A percentile compares a stretch with the other conserved stretches of the same genome.
phyloP scores from a whole-genome alignment of 2,329 filamentous ascomycete species.

The Bipolaris gigantea region DNA sequence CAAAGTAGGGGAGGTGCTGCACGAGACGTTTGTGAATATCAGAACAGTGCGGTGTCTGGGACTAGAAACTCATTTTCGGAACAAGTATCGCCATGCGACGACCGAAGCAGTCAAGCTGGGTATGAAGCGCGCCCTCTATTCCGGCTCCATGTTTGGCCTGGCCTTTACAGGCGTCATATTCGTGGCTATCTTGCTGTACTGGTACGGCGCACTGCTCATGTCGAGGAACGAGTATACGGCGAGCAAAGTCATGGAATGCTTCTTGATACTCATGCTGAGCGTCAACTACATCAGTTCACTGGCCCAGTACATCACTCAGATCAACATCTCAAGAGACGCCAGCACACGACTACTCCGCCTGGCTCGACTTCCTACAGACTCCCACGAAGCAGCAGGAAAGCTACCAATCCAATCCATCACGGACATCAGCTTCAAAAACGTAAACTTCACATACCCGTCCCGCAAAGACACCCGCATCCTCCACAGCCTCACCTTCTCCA shows the following conservation, averaged over 20 bases:
- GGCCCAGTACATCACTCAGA: slow-evolving; percentile 76
- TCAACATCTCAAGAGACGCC: slow-evolving; percentile 72
- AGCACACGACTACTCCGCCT: slow-evolving; percentile 74
- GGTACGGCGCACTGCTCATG: slow-evolving; percentile 72
- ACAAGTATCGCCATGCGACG: slow-evolving; percentile 61
- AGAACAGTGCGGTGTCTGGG: slow-evolving; percentile 75
- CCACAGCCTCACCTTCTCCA: slow-evolving; percentile 64
- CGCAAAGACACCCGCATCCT: slow-evolving; percentile 60
- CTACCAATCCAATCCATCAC: slow-evolving; percentile 49
- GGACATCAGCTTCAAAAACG: slow-evolving; percentile 61
- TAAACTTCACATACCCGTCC: slow-evolving; percentile 74
- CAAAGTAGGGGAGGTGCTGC: slow-evolving; percentile 63
- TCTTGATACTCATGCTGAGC: slow-evolving; percentile 82
- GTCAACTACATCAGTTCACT: slow-evolving; percentile 72
- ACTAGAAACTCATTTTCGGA: slow-evolving; percentile 70
- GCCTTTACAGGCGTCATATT: slow-evolving; percentile 73
- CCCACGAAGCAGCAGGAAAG: slow-evolving; percentile 61
- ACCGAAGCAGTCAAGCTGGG: slow-evolving; percentile 62
- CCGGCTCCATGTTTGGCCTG: slow-evolving; percentile 75
- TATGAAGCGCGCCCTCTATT: slow-evolving; percentile 64
- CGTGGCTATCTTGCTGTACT: slow-evolving; percentile 78
- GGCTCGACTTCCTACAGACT: slow-evolving; percentile 60
- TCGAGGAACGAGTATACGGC: slow-evolving; percentile 55
- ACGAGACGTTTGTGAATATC: slow-evolving; percentile 78
- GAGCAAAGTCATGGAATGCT: slow-evolving; percentile 68